A percentile compares a stretch with the other conserved stretches of the same genome.
phyloP scores from a whole-genome alignment of 2,329 filamentous ascomycete species.

The Sordariomycetes sp. region DNA sequence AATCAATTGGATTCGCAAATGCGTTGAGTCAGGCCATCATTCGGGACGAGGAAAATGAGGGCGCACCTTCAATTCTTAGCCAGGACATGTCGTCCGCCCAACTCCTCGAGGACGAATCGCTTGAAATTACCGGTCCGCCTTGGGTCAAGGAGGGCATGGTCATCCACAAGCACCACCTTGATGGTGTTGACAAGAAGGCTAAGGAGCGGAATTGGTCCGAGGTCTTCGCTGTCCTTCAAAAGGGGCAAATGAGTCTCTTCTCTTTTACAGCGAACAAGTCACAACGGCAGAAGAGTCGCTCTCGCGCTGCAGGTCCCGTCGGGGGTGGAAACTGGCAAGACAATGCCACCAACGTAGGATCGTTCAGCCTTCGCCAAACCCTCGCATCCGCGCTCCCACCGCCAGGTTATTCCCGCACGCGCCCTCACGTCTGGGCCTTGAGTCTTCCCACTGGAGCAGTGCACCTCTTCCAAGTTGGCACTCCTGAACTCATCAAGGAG shows the following conservation, averaged over 20 bases:
- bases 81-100: constrained; percentile 51
- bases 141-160: constrained; percentile 97
- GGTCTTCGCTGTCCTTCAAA: constrained; percentile 92
- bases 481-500: constrained; percentile 86
- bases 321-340: constrained; percentile 98
- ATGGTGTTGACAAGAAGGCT: constrained; percentile 81
- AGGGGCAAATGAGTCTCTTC: constrained; percentile 88
- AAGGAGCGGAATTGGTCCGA: constrained; percentile 94
- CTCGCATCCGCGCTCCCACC: constrained; percentile 84
- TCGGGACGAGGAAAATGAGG: constrained; percentile 62
- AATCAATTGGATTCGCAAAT: constrained; percentile 95
- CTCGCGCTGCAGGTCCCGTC: constrained; percentile 50
- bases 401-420: constrained; percentile 83
- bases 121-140: constrained; percentile 87
- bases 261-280: constrained; percentile 83
- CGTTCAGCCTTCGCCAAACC: constrained; percentile 82
- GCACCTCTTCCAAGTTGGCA: constrained; percentile 96
- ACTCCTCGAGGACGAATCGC: constrained; percentile 81
- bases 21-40: constrained; percentile 95
- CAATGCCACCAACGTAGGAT: constrained; percentile 82
- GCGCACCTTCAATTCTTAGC: constrained; percentile 42
- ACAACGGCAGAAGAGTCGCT: constrained; percentile 55
- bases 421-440: constrained; percentile 90
- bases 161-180: constrained; percentile 93
- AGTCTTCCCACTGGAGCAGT: constrained; percentile 88